Conservation (phyloP, 345 rosid genomes). For the Trapa bicornis region DNA sequence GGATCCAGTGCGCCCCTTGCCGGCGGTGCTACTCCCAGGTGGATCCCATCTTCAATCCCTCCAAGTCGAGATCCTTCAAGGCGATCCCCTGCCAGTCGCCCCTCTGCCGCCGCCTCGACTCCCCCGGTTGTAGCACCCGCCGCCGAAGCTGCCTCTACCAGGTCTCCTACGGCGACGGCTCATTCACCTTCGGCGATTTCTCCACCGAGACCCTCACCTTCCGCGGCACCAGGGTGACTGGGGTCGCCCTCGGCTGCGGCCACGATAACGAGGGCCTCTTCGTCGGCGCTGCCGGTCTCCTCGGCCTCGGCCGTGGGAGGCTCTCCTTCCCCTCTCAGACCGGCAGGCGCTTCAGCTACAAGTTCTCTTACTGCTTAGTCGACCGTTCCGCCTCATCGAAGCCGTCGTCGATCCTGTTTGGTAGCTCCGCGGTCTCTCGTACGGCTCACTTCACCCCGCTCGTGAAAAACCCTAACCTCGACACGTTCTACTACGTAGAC, state of each 20-base stretch:
- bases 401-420: conserved; percentile 75
- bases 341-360: conserved; percentile 61
- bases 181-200: conserved; percentile 78
- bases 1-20: conserved; percentile 96
- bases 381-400: conserved; percentile 75
- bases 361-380: conserved; percentile 80
- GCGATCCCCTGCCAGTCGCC: conserved; percentile 49
- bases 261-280: conserved; percentile 90
- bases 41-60: conserved; percentile 79
- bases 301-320: conserved; percentile 82
- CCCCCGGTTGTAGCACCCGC: conserved; percentile 42
- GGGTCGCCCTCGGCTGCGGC: conserved; percentile 82
- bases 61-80: conserved; percentile 54
- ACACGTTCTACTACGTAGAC: conserved; percentile 85
- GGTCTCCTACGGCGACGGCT: conserved; percentile 89
- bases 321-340: conserved; percentile 76
- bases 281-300: conserved; percentile 81
- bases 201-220: conserved; percentile 82
- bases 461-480: conserved; percentile 66
- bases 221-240: conserved; percentile 43
- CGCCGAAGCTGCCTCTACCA: conserved; percentile 56
- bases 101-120: conserved; percentile 46
- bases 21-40: conserved; percentile 68
- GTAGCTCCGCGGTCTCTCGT: conserved; percentile 59
- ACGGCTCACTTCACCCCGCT: conserved; percentile 70